phyloP scores from a whole-genome alignment of 805 yeast species.

The Candida stauntonica region DNA sequence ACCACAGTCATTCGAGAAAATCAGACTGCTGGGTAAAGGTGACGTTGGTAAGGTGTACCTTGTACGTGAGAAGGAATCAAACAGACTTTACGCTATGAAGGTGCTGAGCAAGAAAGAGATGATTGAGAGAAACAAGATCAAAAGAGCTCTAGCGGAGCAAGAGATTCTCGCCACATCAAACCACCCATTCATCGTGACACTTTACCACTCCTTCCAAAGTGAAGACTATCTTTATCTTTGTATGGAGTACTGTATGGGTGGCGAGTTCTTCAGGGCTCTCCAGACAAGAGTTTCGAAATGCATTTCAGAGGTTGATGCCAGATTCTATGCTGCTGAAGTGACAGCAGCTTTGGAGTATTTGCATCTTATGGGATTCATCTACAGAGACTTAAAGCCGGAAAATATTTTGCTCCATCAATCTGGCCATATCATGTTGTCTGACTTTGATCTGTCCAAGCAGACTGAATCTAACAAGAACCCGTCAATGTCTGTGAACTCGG shows the following conservation, averaged over 20 bases:
- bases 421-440: constrained; percentile 97
- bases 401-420: constrained; percentile 91
- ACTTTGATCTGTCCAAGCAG: constrained; percentile 92
- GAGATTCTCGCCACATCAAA: constrained; percentile 92
- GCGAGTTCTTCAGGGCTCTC: constrained; percentile 93
- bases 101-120: constrained; percentile 86
- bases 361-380: constrained; percentile 95
- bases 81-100: constrained; percentile 86
- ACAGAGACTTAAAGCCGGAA: constrained; percentile 95
- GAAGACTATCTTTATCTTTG: constrained; percentile 88
- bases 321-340: constrained; percentile 94
- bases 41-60: constrained; percentile 96
- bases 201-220: constrained; percentile 94
- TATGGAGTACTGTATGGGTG: constrained; percentile 99
- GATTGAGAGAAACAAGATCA: constrained; percentile 92
- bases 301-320: constrained; percentile 82
- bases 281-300: constrained; percentile 88
- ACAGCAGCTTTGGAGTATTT: constrained; percentile 94
- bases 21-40: constrained; percentile 90
- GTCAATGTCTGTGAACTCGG: constrained; percentile 37
- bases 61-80: constrained; percentile 75
- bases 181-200: constrained; percentile 95
- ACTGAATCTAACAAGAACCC: constrained; percentile 76
- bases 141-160: constrained; percentile 93
- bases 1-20: constrained; percentile 83